Base-by-base conservation (phyloP, 371 early-diverging fungal species). In the Zychaea mexicana region DNA sequence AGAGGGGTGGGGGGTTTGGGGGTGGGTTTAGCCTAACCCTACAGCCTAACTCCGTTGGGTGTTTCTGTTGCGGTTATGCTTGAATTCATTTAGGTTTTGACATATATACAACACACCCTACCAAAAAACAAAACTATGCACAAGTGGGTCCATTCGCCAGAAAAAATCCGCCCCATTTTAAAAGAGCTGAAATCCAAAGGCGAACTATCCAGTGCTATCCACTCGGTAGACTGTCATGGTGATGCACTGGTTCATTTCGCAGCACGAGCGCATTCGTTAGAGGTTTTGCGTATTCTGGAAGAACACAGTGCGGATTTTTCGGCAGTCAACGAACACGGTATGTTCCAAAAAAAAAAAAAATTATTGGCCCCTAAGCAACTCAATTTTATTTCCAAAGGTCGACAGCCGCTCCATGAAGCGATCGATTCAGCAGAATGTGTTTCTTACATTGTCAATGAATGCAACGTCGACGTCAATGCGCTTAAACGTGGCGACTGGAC, bases 401-500 rank as follows among this genome's bases (percentile, higher is more conserved):
- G 85, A 52, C 71, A 73, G 52, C 76, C 85, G 2, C 61, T 84
- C 15, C 82, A 84, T 60, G 85, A 84, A 65, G 79, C 76, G 6
- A 79, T 84, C 45, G 79, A 79, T 57, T 67, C 68, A 24, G n/a
- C 61, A n/a, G 75, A 74, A 0, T 79, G 82, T 52, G 66, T 77
- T 0, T 19, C 46, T 3, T 79, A 63, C 61, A 62, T 84, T 26
- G 61, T 78, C 13, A 52, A 67, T 2, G 57, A 46, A 9, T 70
- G 72, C 31, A 60, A 73, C 21, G 76, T 79, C 2, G 78, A 84
- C 57, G 68, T 79, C 3, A 71, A 84, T 66, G 81, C 83, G 12
- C 70, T 82, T 65, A 84, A 84, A 64, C 65, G 81, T 52, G 85
- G 83, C 7, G 83, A 79, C 26, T 84, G 85, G 85, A 82, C 85